These are phyloP conservation scores for Tuber microsphaerosporum DNA, from an alignment of 495 filamentous ascomycete genomes.

Conservation along the genomic window DNA sequence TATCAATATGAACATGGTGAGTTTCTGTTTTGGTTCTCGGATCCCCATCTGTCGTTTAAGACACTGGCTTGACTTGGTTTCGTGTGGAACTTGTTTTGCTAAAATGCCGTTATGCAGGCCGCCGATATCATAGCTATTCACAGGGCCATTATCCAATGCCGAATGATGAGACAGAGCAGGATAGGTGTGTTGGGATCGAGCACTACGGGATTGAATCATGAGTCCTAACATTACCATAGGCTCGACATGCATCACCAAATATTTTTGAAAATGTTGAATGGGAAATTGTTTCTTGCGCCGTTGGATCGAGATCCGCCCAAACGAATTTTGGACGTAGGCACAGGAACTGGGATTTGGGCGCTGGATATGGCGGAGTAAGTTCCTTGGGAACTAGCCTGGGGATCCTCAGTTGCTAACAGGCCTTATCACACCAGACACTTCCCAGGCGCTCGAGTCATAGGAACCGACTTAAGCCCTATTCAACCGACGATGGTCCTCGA, in stretches of 20 bases:
- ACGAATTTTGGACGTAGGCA: constrained; percentile 37
- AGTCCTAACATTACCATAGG: constrained; percentile 16
- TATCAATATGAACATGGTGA: constrained; percentile 31
- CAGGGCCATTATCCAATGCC: constrained; percentile 33
- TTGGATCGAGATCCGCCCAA: constrained; percentile 23
- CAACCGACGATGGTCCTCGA: constrained; percentile 46
- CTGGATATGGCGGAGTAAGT: constrained; percentile 39
- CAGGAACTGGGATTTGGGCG: constrained; percentile 43
- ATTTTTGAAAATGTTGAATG: constrained; percentile 22
- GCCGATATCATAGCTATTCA: constrained; percentile 29
- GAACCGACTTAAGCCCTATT: constrained; percentile 32
- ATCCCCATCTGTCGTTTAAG: not conserved
- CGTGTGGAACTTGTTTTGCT: constrained; percentile 3
- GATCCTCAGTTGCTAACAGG: not conserved
- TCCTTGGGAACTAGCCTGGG: not conserved
- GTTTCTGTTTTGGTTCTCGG: not conserved
- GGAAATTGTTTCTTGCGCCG: constrained; percentile 21
- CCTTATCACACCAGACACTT: constrained; percentile 12
- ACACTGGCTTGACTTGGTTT: not conserved
- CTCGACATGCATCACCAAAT: constrained; percentile 41
- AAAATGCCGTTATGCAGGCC: constrained; percentile 13
- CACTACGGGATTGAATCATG: constrained; percentile 1
- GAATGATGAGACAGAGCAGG: constrained; percentile 34
- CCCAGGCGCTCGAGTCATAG: constrained; percentile 26
- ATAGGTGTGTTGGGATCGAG: constrained; percentile 16